Conservation (phyloP, 495 filamentous ascomycete species). For the Cenococcum geophilum region DNA sequence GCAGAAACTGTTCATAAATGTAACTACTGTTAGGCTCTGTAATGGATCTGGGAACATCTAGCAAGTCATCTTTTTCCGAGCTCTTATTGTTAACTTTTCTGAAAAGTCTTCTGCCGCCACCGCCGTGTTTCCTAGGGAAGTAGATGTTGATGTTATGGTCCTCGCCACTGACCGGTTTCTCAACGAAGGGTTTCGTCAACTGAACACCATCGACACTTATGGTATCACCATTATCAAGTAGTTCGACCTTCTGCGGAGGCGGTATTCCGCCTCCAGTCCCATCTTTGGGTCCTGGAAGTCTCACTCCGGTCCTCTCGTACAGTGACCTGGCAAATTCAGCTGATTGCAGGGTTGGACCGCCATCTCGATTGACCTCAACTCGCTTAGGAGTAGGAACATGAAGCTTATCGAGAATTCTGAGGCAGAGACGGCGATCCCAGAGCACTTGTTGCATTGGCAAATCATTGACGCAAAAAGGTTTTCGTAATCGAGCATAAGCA, state of each 20-base stretch:
- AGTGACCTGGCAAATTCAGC: conserved; percentile 71
- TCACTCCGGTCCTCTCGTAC: conserved; percentile 70
- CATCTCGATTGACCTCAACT: conserved; percentile 91
- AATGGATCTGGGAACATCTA: conserved; percentile 70
- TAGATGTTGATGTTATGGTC: conserved; percentile 99
- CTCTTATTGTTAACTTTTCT: conserved; percentile 98
- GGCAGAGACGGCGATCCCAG: conserved; percentile 89
- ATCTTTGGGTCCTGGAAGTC: conserved; percentile 66
- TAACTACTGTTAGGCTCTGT: conserved; percentile 74
- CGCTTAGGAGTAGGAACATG: conserved; percentile 81
- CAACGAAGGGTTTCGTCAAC: conserved; percentile 91
- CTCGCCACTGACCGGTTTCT: conserved; percentile 96
- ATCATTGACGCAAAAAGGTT: conserved; percentile 96
- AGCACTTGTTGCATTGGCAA: conserved; percentile 96
- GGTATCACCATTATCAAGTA: conserved; percentile 81
- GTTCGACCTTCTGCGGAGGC: conserved; percentile 59
- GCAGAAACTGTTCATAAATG: conserved; percentile 94
- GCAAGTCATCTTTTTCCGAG: conserved; percentile 76
- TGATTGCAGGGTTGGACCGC: conserved; percentile 73
- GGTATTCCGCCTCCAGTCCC: conserved; percentile 59
- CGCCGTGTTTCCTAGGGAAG: conserved; percentile 75
- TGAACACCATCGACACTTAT: conserved; percentile 76
- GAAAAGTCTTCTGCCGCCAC: conserved; percentile 87
- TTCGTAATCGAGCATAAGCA: conserved; percentile 81
- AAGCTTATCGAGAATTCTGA: conserved; percentile 81